Percentiles rank a stretch among this genome's conserved stretches.
These are phyloP conservation scores for Lolium multiflorum DNA, from an alignment of 176 grass and related monocot species.

Conservation along the genomic window DNA sequence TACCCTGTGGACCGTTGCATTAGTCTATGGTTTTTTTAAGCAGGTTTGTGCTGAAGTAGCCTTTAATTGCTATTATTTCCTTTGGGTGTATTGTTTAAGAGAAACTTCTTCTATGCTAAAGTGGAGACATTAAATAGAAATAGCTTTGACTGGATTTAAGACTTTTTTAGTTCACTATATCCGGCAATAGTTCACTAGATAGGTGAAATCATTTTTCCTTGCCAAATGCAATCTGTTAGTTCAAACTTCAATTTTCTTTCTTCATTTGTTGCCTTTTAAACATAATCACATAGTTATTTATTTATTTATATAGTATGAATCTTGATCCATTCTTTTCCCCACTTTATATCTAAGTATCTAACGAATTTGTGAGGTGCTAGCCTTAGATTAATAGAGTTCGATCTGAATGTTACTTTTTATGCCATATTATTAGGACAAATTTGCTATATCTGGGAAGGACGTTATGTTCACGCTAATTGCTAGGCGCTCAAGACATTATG, in stretches of 20 bases:
- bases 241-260: constrained; percentile 6
- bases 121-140: not conserved
- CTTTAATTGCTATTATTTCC: constrained; percentile 19
- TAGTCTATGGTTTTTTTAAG: constrained; percentile 95
- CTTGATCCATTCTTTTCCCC: not conserved
- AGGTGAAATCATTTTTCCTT: not conserved
- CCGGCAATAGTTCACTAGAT: not conserved
- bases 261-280: constrained; percentile 14
- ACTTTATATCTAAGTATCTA: not conserved
- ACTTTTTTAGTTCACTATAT: not conserved
- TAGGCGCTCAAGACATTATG: constrained; percentile 90
- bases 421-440: constrained; percentile 69
- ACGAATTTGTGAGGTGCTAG: not conserved
- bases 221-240: not conserved
- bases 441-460: constrained; percentile 75
- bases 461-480: constrained; percentile 84
- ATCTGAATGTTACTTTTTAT: constrained; percentile 10
- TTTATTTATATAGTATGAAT: not conserved
- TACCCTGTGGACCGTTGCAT: constrained; percentile 77
- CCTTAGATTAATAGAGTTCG: constrained; percentile 28
- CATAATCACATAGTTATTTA: constrained; percentile 28
- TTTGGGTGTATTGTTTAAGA: not conserved
- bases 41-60: constrained; percentile 60
- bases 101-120: not conserved
- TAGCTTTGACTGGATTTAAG: not conserved